These are phyloP conservation scores for Schwanniomyces occidentalis DNA, from an alignment of 805 yeast species.

Conservation along the genomic window DNA sequence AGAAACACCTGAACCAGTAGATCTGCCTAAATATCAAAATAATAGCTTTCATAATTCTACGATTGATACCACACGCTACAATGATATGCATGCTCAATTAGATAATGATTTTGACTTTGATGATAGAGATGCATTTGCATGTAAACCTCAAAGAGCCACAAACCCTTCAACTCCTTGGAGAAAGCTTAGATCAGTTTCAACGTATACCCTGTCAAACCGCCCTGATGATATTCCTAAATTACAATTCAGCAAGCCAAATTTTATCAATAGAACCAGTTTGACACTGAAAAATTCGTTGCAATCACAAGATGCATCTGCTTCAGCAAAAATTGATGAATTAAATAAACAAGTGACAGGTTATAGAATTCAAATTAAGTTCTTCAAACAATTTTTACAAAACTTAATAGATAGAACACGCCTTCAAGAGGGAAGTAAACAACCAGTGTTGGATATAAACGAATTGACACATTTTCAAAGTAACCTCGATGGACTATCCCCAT, in stretches of 20 bases:
- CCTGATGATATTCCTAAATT: slow-evolving; percentile 7
- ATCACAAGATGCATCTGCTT: slow-evolving; percentile 16
- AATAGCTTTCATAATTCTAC: slow-evolving; percentile 7
- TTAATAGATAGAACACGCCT: slow-evolving; percentile 23
- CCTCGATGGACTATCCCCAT: slow-evolving; percentile 12
- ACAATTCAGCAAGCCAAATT: slow-evolving; percentile 1
- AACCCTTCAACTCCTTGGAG: slow-evolving; percentile 22
- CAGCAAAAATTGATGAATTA: slow-evolving; percentile 26
- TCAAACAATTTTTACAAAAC: slow-evolving; percentile 41
- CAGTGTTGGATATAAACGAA: slow-evolving; percentile 13
- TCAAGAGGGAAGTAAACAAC: neutral
- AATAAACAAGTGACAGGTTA: slow-evolving; percentile 38
- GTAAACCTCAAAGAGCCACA: neutral
- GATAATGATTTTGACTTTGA: slow-evolving; percentile 21
- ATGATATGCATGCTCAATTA: slow-evolving; percentile 24
- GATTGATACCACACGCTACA: slow-evolving; percentile 12
- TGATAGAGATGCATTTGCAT: slow-evolving; percentile 1
- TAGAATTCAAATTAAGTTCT: slow-evolving; percentile 38
- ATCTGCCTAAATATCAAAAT: too few species aligned
- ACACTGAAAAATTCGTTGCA: slow-evolving; percentile 1
- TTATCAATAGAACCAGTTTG: neutral
- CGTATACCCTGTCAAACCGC: slow-evolving; percentile 10
- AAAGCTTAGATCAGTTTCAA: slow-evolving; percentile 20
- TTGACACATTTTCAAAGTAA: slow-evolving; percentile 19
- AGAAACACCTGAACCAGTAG: too few species aligned